Percentiles rank a stretch among this genome's conserved stretches.
Evolutionary conservation across 176 grass and related monocot species (phyloP).

Genomic region (Eleusine coracana): DNA sequence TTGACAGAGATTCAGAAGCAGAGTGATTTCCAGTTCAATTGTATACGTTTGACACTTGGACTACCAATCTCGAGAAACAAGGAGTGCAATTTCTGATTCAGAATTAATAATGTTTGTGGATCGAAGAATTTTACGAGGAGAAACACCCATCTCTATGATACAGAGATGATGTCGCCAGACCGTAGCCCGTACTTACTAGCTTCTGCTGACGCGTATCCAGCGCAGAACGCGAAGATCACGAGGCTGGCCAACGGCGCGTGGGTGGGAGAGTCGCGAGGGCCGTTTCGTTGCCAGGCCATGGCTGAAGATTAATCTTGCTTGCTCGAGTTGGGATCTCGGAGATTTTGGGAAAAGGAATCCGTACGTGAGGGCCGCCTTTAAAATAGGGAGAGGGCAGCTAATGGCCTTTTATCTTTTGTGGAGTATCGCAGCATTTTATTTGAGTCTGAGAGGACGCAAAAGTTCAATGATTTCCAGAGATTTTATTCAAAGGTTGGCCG

Average conservation of each 20-base stretch:
- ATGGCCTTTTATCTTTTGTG: background rate
- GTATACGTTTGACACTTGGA: too few species aligned
- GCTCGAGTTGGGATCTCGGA: background rate
- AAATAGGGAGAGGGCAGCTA: conserved; percentile 2
- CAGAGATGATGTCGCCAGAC: background rate
- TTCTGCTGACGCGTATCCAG: background rate
- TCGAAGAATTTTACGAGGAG: background rate
- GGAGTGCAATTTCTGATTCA: background rate
- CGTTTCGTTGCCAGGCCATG: background rate
- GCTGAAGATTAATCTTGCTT: background rate
- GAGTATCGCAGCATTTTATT: background rate
- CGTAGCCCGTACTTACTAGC: background rate
- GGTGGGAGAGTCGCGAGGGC: background rate
- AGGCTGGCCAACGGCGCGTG: background rate
- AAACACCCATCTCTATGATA: background rate
- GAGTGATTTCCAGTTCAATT: too few species aligned
- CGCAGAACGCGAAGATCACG: background rate
- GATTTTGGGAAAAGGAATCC: background rate
- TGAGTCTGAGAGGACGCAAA: too few species aligned
- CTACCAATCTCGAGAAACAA: too few species aligned
- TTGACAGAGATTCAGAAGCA: too few species aligned
- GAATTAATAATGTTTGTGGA: background rate
- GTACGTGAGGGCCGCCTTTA: conserved; percentile 1
- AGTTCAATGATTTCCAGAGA: too few species aligned
- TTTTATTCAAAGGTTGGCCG: background rate